Evolutionary conservation across 306 rosid species (phyloP).

Genomic region (Herpetospermum pedunculosum): DNA sequence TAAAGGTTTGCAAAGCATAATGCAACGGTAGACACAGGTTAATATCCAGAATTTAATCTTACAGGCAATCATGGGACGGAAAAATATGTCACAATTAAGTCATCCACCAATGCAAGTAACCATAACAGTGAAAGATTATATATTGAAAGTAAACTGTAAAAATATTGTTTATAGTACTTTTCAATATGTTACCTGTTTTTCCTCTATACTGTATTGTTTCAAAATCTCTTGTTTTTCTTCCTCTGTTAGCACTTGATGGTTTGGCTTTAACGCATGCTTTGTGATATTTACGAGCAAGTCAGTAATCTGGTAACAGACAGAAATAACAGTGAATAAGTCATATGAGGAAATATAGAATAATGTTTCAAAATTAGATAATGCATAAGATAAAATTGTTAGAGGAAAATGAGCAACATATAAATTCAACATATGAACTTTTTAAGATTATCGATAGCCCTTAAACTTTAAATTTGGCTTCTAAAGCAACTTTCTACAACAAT

Average conservation of each 20-base stretch:
- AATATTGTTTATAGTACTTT: neutral
- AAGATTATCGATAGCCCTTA: neutral
- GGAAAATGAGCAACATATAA: neutral
- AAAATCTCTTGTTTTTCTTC: conserved; percentile 55
- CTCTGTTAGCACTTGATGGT: conserved; percentile 52
- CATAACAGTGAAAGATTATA: neutral
- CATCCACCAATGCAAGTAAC: neutral
- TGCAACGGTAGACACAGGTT: neutral
- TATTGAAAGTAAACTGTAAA: neutral
- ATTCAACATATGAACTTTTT: neutral
- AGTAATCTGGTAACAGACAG: conserved; percentile 52
- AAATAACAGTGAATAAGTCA: conserved; percentile 9
- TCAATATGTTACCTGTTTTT: conserved; percentile 62
- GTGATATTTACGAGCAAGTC: conserved; percentile 89
- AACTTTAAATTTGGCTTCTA: neutral
- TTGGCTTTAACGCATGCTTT: conserved; percentile 85
- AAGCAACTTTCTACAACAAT: neutral
- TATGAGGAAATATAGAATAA: neutral
- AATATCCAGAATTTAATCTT: neutral
- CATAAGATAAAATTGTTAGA: neutral
- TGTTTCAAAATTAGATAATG: neutral
- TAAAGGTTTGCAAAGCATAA: neutral
- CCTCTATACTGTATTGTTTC: conserved; percentile 63
- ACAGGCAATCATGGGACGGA: neutral
- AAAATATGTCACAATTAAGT: neutral